Evolutionary conservation across 2,329 filamentous ascomycete species (phyloP).

Genomic region (Aspergillus arachidicola): DNA sequence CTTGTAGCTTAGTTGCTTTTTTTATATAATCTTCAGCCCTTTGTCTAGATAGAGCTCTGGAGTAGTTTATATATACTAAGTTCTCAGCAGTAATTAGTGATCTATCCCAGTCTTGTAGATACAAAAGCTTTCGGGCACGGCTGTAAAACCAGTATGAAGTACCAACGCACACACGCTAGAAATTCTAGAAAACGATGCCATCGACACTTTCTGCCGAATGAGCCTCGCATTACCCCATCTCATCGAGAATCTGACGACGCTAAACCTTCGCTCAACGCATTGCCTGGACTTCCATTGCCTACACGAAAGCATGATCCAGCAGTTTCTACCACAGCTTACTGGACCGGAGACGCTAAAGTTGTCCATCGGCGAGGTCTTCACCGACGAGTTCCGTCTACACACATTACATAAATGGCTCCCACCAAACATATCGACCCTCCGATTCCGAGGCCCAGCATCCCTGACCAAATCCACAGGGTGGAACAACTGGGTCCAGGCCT

Average conservation of each 20-base stretch:
- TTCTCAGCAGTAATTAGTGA: no score
- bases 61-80: no score
- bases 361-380: constrained; percentile 26
- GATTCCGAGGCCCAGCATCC: constrained; percentile 27
- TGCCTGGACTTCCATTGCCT: constrained; percentile 23
- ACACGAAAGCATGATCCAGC: constrained; percentile 14
- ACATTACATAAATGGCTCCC: constrained; percentile 24
- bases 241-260: constrained; percentile 16
- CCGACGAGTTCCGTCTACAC: constrained; percentile 16
- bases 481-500: constrained; percentile 26
- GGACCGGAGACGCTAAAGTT: constrained; percentile 22
- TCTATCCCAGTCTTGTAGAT: no score
- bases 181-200: constrained; percentile 31
- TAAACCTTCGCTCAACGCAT: constrained; percentile 26
- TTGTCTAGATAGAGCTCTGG: no score
- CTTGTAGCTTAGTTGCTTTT: no score
- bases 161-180: constrained; percentile 26
- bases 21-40: no score
- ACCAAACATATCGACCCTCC: constrained; percentile 25
- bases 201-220: constrained; percentile 27
- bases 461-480: constrained; percentile 23
- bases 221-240: constrained; percentile 21
- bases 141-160: no score
- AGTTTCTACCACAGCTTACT: constrained; percentile 18
- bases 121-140: no score